Conservation (phyloP, 2,329 filamentous ascomycete genomes). For the Aspergillus fischeri region DNA sequence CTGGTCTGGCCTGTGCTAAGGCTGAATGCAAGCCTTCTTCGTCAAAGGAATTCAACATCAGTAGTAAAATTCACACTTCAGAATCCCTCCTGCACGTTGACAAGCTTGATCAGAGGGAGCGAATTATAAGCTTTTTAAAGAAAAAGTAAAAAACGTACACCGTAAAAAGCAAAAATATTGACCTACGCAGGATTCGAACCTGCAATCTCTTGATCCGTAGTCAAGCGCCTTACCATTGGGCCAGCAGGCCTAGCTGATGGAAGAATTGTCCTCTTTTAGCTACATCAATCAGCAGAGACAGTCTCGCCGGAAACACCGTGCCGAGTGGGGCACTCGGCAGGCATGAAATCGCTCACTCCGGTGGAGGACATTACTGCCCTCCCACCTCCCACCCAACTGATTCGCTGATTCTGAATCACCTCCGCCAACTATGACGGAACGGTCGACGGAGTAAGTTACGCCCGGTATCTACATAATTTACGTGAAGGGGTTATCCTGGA, state of each 20-base stretch:
- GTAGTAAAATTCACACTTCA: too few relatives aligned
- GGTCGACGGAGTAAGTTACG: neutral
- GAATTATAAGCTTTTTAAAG: too few relatives aligned
- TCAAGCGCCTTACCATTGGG: slow-evolving; percentile 51
- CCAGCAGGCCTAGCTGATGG: slow-evolving; percentile 16
- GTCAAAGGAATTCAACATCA: too few relatives aligned
- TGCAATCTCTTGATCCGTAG: slow-evolving; percentile 52
- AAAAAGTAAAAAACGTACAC: too few relatives aligned
- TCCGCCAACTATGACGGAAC: neutral
- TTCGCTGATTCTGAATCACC: neutral
- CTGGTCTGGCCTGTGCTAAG: neutral
- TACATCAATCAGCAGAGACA: neutral
- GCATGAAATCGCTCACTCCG: neutral
- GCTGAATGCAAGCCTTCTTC: too few relatives aligned
- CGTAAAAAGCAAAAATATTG: slow-evolving; percentile 17
- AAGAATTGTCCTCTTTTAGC: rapidly evolving
- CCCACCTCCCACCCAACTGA: neutral
- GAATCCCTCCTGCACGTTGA: too few relatives aligned
- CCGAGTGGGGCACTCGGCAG: slow-evolving; percentile 14
- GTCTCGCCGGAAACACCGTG: slow-evolving; percentile 17
- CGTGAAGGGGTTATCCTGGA: neutral
- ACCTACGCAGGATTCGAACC: slow-evolving; percentile 44
- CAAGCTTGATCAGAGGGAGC: too few relatives aligned
- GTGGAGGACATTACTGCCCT: neutral
- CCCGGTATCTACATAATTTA: neutral